A percentile compares a stretch with the other conserved stretches of the same genome.
Conservation (phyloP, 345 rosid species). For the Reutealis trisperma region DNA sequence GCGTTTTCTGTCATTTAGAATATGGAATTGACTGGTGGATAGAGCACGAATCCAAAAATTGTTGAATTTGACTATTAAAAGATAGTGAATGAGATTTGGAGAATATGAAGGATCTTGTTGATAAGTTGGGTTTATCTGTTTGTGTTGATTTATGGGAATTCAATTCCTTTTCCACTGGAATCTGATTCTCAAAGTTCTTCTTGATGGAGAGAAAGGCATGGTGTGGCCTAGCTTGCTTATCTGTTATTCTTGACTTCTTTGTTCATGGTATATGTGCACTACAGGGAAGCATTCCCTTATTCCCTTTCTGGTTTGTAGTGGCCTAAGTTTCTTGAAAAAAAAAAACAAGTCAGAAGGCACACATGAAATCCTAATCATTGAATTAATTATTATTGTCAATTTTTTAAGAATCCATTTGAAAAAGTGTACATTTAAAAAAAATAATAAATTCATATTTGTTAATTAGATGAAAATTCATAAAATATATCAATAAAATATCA, state of each 20-base stretch:
- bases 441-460: no score
- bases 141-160: slow-evolving; percentile 2
- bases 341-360: no score
- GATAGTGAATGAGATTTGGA: slow-evolving; percentile 12
- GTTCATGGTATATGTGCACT: slow-evolving; percentile 1
- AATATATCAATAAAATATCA: no score
- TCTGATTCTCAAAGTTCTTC: slow-evolving; percentile 36
- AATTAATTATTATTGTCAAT: no score
- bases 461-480: no score
- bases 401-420: no score
- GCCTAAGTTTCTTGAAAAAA: no score
- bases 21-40: slow-evolving; percentile 1
- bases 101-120: background rate
- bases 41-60: slow-evolving; percentile 12
- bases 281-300: slow-evolving; percentile 16
- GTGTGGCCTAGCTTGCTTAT: slow-evolving; percentile 12
- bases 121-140: background rate
- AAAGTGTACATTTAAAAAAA: no score
- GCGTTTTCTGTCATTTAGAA: slow-evolving; percentile 31
- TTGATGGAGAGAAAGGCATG: slow-evolving; percentile 1
- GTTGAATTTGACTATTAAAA: background rate
- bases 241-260: slow-evolving; percentile 33
- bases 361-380: no score
- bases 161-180: slow-evolving; percentile 14
- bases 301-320: slow-evolving; percentile 11